Evolutionary conservation across 768 basidiomycete species (phyloP).

Genomic region (Mycena rebaudengoi): DNA sequence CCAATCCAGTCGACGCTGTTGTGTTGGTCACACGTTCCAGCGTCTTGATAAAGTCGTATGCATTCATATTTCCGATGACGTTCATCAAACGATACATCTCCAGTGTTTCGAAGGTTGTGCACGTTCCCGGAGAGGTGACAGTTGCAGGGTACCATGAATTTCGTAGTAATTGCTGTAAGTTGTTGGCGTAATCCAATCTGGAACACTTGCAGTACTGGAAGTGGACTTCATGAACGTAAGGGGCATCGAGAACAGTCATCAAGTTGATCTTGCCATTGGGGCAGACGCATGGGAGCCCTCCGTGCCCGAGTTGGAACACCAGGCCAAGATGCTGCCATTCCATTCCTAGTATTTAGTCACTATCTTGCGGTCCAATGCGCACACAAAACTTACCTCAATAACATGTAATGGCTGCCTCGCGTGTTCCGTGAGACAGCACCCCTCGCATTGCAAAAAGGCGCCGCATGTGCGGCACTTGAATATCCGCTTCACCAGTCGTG

Average conservation of each 20-base stretch:
- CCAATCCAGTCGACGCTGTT: not conserved
- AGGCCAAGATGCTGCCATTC: not conserved
- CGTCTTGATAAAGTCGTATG: not conserved
- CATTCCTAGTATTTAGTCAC: too few species aligned
- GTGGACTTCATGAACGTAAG: not conserved
- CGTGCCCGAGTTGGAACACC: slow-evolving; percentile 13
- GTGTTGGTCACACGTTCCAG: not conserved
- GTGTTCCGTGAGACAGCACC: too few species aligned
- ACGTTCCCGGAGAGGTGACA: too few species aligned
- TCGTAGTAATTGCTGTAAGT: not conserved
- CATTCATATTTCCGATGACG: too few species aligned
- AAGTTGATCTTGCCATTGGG: not conserved
- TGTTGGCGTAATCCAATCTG: not conserved
- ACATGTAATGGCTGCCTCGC: too few species aligned
- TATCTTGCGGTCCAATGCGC: too few species aligned
- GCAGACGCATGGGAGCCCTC: not conserved
- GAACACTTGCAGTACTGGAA: not conserved
- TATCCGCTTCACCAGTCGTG: too few species aligned
- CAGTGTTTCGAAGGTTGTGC: too few species aligned
- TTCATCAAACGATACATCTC: too few species aligned
- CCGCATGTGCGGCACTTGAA: too few species aligned
- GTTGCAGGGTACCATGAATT: slow-evolving; percentile 17
- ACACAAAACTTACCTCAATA: too few species aligned
- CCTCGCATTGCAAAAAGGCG: too few species aligned
- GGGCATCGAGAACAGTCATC: slow-evolving; percentile 1